Evolutionary conservation across 129 eudicot species (phyloP).

Genomic region (Chrysanthemum seticuspe): DNA sequence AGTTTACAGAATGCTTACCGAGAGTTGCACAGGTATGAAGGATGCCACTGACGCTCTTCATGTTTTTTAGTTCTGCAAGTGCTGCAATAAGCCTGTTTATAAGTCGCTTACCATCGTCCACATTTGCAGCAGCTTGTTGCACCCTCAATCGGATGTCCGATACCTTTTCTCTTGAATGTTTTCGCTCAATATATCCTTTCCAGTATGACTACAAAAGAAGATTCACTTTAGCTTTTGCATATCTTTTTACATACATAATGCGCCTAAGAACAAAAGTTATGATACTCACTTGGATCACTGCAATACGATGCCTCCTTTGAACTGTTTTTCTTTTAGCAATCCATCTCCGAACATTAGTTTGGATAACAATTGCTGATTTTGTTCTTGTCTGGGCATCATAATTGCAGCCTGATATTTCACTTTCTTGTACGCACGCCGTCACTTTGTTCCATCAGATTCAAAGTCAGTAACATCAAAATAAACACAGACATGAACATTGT

Average conservation of each 20-base stretch:
- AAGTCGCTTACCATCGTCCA: constrained; percentile 77
- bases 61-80: constrained; percentile 62
- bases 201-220: constrained; percentile 56
- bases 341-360: constrained; percentile 69
- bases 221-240: background rate
- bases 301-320: constrained; percentile 39
- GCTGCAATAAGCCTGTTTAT: constrained; percentile 89
- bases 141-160: constrained; percentile 66
- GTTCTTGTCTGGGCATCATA: constrained; percentile 30
- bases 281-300: constrained; percentile 72
- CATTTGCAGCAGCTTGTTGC: constrained; percentile 75
- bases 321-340: constrained; percentile 42
- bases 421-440: constrained; percentile 22
- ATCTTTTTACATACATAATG: background rate
- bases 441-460: constrained; percentile 34
- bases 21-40: constrained; percentile 88
- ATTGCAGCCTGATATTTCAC: constrained; percentile 13
- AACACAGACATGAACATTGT: background rate
- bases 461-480: constrained; percentile 14
- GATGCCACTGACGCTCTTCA: constrained; percentile 82
- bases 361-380: constrained; percentile 56
- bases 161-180: constrained; percentile 55
- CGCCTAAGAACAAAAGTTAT: background rate
- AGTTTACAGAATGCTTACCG: constrained; percentile 35
- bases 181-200: constrained; percentile 81